phyloP scores from a whole-genome alignment of 1,284 basidiomycete genomes.

The Cerioporus squamosus region DNA sequence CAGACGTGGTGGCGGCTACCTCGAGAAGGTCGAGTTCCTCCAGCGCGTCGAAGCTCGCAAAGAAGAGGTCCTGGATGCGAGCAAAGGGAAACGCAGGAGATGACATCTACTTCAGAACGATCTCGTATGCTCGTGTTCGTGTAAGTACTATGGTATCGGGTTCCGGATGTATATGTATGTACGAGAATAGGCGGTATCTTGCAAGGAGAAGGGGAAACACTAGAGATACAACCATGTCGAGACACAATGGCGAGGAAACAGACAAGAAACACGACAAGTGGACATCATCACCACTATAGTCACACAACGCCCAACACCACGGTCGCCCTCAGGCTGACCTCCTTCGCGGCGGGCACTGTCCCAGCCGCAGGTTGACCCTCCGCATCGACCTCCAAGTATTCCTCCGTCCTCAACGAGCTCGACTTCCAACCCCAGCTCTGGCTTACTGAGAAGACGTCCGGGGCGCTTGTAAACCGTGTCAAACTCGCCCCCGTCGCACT shows the following conservation, averaged over 20 bases:
- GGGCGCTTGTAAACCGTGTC: constrained; percentile 84
- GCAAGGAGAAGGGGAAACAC: neutral
- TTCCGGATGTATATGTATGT: constrained; percentile 3
- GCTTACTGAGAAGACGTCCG: constrained; percentile 82
- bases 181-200: neutral
- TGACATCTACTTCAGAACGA: neutral
- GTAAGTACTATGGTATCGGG: neutral
- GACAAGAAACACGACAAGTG: neutral
- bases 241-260: neutral
- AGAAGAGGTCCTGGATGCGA: constrained; percentile 64
- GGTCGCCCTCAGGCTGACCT: constrained; percentile 73
- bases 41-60: constrained; percentile 72
- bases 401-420: constrained; percentile 63
- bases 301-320: constrained; percentile 76
- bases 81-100: constrained; percentile 61
- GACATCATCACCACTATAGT: constrained; percentile 12
- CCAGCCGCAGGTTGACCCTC: constrained; percentile 35
- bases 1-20: constrained; percentile 72
- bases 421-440: constrained; percentile 87
- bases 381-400: constrained; percentile 56
- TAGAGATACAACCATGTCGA: constrained; percentile 2
- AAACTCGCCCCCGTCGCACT: constrained; percentile 82
- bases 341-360: constrained; percentile 41
- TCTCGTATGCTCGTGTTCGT: neutral
- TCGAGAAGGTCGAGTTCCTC: constrained; percentile 83